A percentile compares a stretch with the other conserved stretches of the same genome.
Conservation (phyloP, 805 yeast species). For the Brettanomyces custersianus region DNA sequence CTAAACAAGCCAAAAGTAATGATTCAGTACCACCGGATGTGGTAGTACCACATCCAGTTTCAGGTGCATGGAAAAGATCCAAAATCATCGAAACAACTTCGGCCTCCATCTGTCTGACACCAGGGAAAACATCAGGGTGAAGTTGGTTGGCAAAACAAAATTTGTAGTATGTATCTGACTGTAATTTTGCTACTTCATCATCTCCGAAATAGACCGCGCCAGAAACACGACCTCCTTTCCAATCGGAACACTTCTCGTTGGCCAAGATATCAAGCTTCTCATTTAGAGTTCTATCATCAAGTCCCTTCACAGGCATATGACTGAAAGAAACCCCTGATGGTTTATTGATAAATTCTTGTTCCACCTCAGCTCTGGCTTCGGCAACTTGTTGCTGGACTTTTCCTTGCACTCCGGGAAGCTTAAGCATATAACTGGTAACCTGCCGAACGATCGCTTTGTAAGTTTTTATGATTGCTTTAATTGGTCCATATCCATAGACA, state of each 20-base stretch:
- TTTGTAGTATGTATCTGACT: slow-evolving; percentile 64
- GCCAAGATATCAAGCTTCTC: slow-evolving; percentile 42
- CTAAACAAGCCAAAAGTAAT: slow-evolving; percentile 69
- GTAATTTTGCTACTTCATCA: slow-evolving; percentile 60
- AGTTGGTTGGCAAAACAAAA: slow-evolving; percentile 88
- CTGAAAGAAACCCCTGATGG: slow-evolving; percentile 35
- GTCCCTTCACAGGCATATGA: slow-evolving; percentile 52
- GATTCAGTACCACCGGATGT: slow-evolving; percentile 97
- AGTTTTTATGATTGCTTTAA: slow-evolving; percentile 5
- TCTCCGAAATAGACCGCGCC: slow-evolving; percentile 99
- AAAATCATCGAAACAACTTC: slow-evolving; percentile 92
- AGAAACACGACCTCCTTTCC: slow-evolving; percentile 80
- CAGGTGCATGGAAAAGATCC: slow-evolving; percentile 72
- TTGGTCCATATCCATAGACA: slow-evolving; percentile 20
- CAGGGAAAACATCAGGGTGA: slow-evolving; percentile 97
- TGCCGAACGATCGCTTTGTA: slow-evolving; percentile 6
- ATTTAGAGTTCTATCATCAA: slow-evolving; percentile 37
- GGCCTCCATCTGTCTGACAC: slow-evolving; percentile 91
- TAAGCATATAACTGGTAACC: slow-evolving; percentile 10
- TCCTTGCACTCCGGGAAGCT: slow-evolving; percentile 30
- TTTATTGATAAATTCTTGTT: slow-evolving; percentile 48
- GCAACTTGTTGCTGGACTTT: slow-evolving; percentile 36
- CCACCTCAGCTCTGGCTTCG: slow-evolving; percentile 39
- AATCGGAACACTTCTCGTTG: slow-evolving; percentile 50
- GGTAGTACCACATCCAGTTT: slow-evolving; percentile 64